Evolutionary conservation across 2,329 filamentous ascomycete genomes (phyloP).

Genomic region (Xylariales sp.): DNA sequence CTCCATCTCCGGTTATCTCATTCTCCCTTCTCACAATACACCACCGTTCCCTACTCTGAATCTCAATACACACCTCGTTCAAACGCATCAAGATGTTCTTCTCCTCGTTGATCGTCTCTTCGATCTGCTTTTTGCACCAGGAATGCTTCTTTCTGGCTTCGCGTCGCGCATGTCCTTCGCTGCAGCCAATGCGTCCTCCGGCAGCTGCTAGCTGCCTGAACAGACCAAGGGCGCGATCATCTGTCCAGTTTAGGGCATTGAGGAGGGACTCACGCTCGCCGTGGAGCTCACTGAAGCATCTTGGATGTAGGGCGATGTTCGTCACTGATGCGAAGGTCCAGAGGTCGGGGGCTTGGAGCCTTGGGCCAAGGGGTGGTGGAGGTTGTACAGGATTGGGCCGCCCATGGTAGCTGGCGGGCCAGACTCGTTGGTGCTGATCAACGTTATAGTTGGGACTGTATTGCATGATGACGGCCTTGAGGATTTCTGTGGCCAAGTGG

Average conservation of each 20-base stretch:
- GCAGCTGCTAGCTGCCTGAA: conserved; percentile 32
- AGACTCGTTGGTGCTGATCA: no score
- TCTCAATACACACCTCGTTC: conserved; percentile 45
- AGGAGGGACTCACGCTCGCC: conserved; percentile 44
- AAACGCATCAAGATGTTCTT: conserved; percentile 39
- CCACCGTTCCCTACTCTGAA: conserved; percentile 39
- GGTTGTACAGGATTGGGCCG: no score
- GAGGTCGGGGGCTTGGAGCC: background rate
- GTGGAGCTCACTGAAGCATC: conserved; percentile 37
- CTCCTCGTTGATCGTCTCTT: conserved; percentile 42
- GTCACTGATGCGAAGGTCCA: background rate
- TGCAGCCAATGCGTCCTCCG: conserved; percentile 26
- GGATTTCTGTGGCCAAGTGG: no score
- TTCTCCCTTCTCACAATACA: conserved; percentile 25
- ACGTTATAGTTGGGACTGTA: no score
- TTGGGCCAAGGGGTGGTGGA: no score
- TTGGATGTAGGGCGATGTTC: conserved; percentile 24
- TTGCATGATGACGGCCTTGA: no score
- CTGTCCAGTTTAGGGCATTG: conserved; percentile 35
- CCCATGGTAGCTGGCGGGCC: no score
- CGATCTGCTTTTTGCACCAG: conserved; percentile 37
- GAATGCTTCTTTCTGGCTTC: conserved; percentile 36
- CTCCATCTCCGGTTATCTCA: conserved; percentile 11
- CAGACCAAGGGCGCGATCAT: conserved; percentile 31
- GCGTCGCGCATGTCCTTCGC: conserved; percentile 18